Conservation (phyloP, 306 rosid genomes). For the Quercus engelmannii region DNA sequence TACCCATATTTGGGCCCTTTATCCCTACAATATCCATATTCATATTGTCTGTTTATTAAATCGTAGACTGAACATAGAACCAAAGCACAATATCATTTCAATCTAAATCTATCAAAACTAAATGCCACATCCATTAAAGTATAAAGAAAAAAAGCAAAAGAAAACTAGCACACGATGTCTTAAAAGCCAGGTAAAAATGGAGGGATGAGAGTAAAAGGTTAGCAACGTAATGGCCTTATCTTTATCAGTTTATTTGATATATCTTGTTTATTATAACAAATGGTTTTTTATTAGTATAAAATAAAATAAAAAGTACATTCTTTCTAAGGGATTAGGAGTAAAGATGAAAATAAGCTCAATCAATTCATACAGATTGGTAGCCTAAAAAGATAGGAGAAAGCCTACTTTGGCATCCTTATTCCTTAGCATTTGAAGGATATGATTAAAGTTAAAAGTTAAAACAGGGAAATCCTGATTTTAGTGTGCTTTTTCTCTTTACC, state of each 20-base stretch:
- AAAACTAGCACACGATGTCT: background rate
- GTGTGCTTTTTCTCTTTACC: background rate
- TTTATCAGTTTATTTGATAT: no score
- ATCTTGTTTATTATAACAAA: no score
- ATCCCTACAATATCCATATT: background rate
- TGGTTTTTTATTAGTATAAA: no score
- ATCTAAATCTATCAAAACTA: background rate
- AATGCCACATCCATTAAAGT: background rate
- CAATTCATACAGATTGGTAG: no score
- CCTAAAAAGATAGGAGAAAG: background rate
- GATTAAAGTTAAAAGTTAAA: conserved; percentile 9
- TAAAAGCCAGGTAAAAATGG: background rate
- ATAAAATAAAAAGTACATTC: no score
- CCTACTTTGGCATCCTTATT: background rate
- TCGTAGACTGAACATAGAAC: background rate
- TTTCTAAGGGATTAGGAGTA: no score
- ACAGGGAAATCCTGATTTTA: background rate
- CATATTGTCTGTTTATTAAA: background rate
- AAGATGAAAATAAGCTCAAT: no score
- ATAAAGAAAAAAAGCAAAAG: background rate
- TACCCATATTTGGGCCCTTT: no score
- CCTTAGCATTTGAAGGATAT: background rate
- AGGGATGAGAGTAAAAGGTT: background rate
- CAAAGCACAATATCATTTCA: background rate
- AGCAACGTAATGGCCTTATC: no score